phyloP scores from a whole-genome alignment of 106 monocot genomes.

The Iris macrosiphon region DNA sequence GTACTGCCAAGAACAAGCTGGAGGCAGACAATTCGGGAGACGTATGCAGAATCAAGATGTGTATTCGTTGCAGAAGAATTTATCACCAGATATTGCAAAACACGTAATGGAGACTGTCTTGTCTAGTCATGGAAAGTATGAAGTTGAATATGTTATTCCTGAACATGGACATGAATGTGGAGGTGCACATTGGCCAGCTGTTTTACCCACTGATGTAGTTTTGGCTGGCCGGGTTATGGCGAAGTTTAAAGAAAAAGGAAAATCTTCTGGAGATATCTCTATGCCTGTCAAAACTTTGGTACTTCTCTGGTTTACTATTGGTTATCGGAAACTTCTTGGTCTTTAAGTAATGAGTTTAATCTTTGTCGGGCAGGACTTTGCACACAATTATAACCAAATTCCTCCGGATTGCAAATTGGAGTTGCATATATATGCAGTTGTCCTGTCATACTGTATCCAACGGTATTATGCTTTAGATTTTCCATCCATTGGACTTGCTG shows the following conservation, averaged over 20 bases:
- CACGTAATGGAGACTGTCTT: constrained; percentile 16
- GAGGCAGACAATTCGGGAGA: constrained; percentile 13
- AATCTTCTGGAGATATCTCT: constrained; percentile 4
- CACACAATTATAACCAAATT: constrained; percentile 54
- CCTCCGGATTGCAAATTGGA: constrained; percentile 57
- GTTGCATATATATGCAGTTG: constrained; percentile 66
- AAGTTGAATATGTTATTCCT: constrained; percentile 13
- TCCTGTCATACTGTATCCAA: constrained; percentile 61
- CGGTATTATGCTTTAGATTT: constrained; percentile 25
- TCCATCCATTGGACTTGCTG: constrained; percentile 25
- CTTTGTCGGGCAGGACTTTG: constrained; percentile 45
- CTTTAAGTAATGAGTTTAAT: constrained; percentile 1
- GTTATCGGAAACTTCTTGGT: not conserved
- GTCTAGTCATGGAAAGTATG: not conserved
- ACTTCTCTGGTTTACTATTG: constrained; percentile 4
- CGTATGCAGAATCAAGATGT: constrained; percentile 2
- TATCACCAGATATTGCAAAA: constrained; percentile 26
- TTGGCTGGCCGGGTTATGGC: constrained; percentile 68
- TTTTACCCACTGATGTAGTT: constrained; percentile 78
- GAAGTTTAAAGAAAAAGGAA: constrained; percentile 31
- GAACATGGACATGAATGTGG: constrained; percentile 98
- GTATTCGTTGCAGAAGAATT: constrained; percentile 7
- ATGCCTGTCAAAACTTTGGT: constrained; percentile 28
- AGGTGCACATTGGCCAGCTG: constrained; percentile 75
- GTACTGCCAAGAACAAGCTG: constrained; percentile 51